Conservation (phyloP, 768 basidiomycete species). For the Boletus fagicola region DNA sequence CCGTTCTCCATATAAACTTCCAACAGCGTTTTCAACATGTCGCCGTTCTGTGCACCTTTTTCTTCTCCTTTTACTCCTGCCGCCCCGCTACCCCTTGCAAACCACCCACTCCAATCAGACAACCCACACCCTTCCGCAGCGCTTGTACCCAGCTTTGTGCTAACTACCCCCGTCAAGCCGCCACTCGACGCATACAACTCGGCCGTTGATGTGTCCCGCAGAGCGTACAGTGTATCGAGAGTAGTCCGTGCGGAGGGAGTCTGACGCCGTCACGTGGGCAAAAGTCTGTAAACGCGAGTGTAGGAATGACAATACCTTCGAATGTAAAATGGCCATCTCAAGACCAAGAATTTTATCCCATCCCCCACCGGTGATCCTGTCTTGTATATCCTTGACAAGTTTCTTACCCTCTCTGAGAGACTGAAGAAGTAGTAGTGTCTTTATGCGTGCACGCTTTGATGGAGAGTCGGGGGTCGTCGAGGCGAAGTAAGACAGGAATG, state of each 20-base stretch:
- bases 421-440: slow-evolving; percentile 76
- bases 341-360: slow-evolving; percentile 56
- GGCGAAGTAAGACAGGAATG: slow-evolving; percentile 65
- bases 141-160: slow-evolving; percentile 50
- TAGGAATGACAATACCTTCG: slow-evolving; percentile 51
- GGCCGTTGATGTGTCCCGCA: slow-evolving; percentile 74
- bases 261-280: neutral
- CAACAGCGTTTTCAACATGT: slow-evolving; percentile 66
- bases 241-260: slow-evolving; percentile 38
- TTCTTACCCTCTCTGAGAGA: slow-evolving; percentile 20
- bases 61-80: slow-evolving; percentile 37
- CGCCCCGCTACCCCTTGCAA: slow-evolving; percentile 48
- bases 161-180: slow-evolving; percentile 62
- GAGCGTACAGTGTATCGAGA: slow-evolving; percentile 59
- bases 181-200: slow-evolving; percentile 84
- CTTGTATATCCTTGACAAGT: slow-evolving; percentile 20
- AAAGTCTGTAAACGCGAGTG: neutral
- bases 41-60: slow-evolving; percentile 48
- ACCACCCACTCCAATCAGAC: slow-evolving; percentile 35
- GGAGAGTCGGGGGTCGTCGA: slow-evolving; percentile 81
- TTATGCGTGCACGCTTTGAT: slow-evolving; percentile 70
- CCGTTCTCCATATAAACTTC: slow-evolving; percentile 80
- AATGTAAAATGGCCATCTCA: slow-evolving; percentile 78
- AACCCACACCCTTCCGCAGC: slow-evolving; percentile 52
- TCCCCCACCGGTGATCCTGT: slow-evolving; percentile 13